Base-by-base conservation (phyloP, 1,139 yeast species). In the Hansenula lynferdii region DNA sequence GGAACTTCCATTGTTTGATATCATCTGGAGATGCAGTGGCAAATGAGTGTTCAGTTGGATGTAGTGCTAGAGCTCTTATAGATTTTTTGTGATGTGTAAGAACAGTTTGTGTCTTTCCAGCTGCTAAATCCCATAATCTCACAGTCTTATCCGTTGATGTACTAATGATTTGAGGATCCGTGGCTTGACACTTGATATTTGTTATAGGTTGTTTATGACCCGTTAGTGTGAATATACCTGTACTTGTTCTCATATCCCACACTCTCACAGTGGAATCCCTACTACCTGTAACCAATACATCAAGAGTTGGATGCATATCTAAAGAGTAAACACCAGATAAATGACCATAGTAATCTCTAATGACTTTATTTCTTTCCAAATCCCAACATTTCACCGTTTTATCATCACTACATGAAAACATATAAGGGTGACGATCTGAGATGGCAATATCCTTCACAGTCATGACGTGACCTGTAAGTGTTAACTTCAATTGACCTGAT, bases 361-460 rank as follows among this genome's bases (percentile, higher is more conserved):
- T 77, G 2, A 86, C 80, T 51, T 78, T 77, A 50, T 92, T 86
- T 52, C 81, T 75, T 59, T 92, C 97, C 51, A 94, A 67, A 64
- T 94, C 98, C 97, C 97, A 94, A 61, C 97, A 90, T 54, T 89
- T 78, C n/a, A 89, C 87, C 28, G 89, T 75, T 58, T 90, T 90
- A 61, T 94, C 99, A 57, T 92, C 97, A 28, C 96, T 85, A 21
- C 94, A 94, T 10, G 94, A 79, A 57, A 89, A 94, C 64, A 94
- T 66, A 59, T 92, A 92, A 0, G 97, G 97, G 53, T 79, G 87
- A 42, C 85, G 67, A 4, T 72, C 64, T 0, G 96, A 85, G 1
- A 90, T 74, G 0, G 73, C 81, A 21, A 92, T 57, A 2, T 89
- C 84, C 38, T 96, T 66, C 1, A 94, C 92, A 0, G 89, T 80